Evolutionary conservation across 345 rosid genomes (phyloP).

Genomic region (Balakata baccata): DNA sequence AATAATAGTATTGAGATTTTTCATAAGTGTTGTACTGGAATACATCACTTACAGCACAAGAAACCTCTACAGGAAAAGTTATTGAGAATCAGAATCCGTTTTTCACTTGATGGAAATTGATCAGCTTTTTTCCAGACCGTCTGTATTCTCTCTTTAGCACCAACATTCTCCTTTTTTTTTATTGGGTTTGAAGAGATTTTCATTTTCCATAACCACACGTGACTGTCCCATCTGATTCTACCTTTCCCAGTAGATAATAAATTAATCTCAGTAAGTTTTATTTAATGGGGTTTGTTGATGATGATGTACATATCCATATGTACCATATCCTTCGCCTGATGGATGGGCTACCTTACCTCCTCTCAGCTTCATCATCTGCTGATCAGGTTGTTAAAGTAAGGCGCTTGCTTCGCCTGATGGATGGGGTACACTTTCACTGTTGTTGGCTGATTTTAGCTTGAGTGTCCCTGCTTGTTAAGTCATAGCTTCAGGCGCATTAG

Average conservation of each 20-base stretch:
- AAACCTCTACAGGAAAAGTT: not conserved
- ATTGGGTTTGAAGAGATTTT: not conserved
- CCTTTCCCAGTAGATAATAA: conserved; percentile 1
- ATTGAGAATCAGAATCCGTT: conserved; percentile 33
- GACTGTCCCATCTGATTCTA: conserved; percentile 9
- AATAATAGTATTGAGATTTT: not conserved
- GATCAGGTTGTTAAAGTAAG: not conserved
- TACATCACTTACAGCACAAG: not conserved
- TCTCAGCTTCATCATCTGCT: not conserved
- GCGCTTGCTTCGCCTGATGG: no score
- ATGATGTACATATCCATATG: no score
- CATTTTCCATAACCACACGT: conserved; percentile 13
- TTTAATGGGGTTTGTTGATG: no score
- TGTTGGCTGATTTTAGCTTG: conserved; percentile 22
- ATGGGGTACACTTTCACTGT: conserved; percentile 4
- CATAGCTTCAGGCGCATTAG: conserved; percentile 8
- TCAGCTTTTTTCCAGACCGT: conserved; percentile 16
- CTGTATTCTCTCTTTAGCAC: conserved; percentile 15
- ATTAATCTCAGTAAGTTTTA: no score
- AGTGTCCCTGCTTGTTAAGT: conserved; percentile 17
- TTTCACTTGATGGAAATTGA: conserved; percentile 1
- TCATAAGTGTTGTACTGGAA: not conserved
- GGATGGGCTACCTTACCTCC: conserved; percentile 8
- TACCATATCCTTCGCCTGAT: no score
- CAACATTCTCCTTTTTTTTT: conserved; percentile 20